Percentiles rank a stretch among this genome's conserved stretches.
Conservation (phyloP, 2,329 filamentous ascomycete species). For the Shiraia sp. region DNA sequence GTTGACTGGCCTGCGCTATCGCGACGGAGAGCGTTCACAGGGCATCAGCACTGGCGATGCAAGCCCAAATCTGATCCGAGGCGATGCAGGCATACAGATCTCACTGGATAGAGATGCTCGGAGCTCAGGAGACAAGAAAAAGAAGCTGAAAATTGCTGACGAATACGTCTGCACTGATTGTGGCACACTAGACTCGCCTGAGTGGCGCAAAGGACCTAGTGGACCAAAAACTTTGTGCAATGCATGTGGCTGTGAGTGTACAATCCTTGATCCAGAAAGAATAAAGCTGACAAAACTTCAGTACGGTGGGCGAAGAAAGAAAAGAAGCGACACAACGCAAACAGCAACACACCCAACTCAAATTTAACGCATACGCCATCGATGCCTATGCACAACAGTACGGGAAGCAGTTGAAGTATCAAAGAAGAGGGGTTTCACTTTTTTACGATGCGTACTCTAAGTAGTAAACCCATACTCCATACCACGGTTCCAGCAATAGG, state of each 20-base stretch:
- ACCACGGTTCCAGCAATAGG: no score
- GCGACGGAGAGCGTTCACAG: slow-evolving; percentile 83
- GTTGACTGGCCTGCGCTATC: slow-evolving; percentile 84
- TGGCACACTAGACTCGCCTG: slow-evolving; percentile 89
- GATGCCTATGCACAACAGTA: slow-evolving; percentile 35
- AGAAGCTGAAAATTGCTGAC: slow-evolving; percentile 77
- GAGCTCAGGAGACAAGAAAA: slow-evolving; percentile 74
- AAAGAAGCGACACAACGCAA: slow-evolving; percentile 55
- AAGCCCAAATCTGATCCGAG: slow-evolving; percentile 79
- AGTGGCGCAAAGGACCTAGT: slow-evolving; percentile 92
- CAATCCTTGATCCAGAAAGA: neutral
- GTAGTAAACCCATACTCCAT: no score
- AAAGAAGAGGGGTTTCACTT: neutral
- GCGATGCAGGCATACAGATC: slow-evolving; percentile 84
- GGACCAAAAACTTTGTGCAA: slow-evolving; percentile 96
- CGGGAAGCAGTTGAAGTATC: slow-evolving; percentile 32
- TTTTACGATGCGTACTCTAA: no score
- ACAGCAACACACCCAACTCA: slow-evolving; percentile 14
- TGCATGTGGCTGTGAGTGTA: slow-evolving; percentile 76
- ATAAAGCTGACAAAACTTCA: slow-evolving; percentile 32
- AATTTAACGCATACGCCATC: slow-evolving; percentile 24
- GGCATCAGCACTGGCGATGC: slow-evolving; percentile 86
- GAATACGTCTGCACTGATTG: slow-evolving; percentile 97
- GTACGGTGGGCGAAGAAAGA: slow-evolving; percentile 71
- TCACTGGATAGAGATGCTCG: slow-evolving; percentile 75